These are phyloP conservation scores for Cutaneotrichosporon sp. DNA, from an alignment of 1,284 basidiomycete genomes.

Conservation along the genomic window DNA sequence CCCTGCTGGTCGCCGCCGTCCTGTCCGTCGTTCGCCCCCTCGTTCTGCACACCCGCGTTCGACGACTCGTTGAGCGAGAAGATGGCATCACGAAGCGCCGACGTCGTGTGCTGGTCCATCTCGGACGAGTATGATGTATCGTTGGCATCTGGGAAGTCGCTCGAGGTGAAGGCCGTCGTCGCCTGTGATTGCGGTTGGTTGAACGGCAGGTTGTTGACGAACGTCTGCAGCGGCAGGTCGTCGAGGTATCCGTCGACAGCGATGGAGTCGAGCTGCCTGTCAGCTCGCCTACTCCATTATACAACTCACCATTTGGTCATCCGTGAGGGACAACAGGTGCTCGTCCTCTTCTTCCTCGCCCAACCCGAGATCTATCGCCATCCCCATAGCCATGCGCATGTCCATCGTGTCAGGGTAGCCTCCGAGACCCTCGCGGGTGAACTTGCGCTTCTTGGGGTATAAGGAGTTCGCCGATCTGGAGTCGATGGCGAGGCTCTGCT, in stretches of 20 bases:
- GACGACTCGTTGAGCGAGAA: conserved; percentile 46
- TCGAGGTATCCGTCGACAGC: conserved; percentile 48
- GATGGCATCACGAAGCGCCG: conserved; percentile 46
- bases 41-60: conserved; percentile 18
- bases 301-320: conserved; percentile 44
- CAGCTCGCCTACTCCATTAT: neutral
- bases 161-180: conserved; percentile 21
- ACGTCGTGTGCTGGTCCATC: conserved; percentile 48
- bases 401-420: conserved; percentile 35
- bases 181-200: conserved; percentile 19
- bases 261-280: conserved; percentile 42
- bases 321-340: conserved; percentile 38
- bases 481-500: conserved; percentile 22
- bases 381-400: conserved; percentile 45
- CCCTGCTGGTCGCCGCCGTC: conserved; percentile 26
- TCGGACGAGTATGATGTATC: conserved; percentile 35
- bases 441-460: conserved; percentile 40
- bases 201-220: conserved; percentile 44
- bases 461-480: conserved; percentile 1
- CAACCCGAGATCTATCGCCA: conserved; percentile 45
- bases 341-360: conserved; percentile 42
- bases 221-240: conserved; percentile 42
- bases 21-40: conserved; percentile 22
- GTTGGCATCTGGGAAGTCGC: conserved; percentile 29
- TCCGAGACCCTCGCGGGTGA: conserved; percentile 29